These are phyloP conservation scores for Medakamo hakoo DNA, from an alignment of 139 green algal species.

Conservation along the genomic window DNA sequence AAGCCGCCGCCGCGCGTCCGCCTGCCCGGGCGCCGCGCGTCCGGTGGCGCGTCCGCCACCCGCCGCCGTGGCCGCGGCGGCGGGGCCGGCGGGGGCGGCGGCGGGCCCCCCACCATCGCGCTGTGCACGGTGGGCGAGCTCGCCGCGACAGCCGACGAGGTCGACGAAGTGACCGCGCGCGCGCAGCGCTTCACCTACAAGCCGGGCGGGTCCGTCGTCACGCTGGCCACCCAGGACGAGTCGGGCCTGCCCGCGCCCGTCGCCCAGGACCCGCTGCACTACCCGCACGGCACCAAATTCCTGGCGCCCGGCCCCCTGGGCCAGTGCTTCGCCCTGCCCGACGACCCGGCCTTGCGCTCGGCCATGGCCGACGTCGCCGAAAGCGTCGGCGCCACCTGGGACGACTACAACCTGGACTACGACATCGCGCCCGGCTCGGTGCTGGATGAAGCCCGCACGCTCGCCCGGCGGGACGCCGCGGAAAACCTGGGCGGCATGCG, in stretches of 20 bases:
- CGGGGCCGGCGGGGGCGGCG: no score
- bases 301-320: slow-evolving; percentile 41
- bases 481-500: neutral
- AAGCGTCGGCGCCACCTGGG: neutral
- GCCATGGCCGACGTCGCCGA: neutral
- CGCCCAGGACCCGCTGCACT: slow-evolving; percentile 56
- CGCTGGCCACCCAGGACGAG: neutral
- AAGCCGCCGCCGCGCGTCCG: no score
- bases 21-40: no score
- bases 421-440: neutral
- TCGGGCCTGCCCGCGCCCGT: neutral
- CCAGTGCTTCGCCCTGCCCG: slow-evolving; percentile 35
- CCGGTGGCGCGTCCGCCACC: neutral
- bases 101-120: no score
- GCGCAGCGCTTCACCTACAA: neutral
- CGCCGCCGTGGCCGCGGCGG: no score
- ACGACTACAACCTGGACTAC: neutral
- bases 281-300: slow-evolving; percentile 52
- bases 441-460: neutral
- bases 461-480: no score
- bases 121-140: neutral
- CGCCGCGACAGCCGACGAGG: neutral
- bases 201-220: neutral
- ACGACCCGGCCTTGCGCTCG: slow-evolving; percentile 16
- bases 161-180: neutral